Base-by-base conservation (phyloP, 208 protist species). In the Trypanosoma brucei region DNA sequence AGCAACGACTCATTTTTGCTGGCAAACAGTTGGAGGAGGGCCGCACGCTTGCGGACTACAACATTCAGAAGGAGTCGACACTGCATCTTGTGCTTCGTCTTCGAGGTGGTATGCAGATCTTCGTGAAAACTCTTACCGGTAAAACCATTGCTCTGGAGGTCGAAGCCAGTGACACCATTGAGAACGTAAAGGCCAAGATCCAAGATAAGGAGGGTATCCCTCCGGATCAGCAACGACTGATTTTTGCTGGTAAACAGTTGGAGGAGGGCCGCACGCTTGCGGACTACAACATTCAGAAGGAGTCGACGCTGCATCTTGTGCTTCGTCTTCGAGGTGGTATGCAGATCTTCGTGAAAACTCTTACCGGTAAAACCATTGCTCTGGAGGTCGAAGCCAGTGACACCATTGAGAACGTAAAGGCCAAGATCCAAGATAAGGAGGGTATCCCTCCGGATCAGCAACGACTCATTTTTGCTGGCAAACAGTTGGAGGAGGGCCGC, bases 261-360 rank as follows among this genome's bases (percentile, higher is more conserved):
- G 97, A 99, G 86, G 97, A 99, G 74, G 97, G 93, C 83, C 92
- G 97, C 70, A 98, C 97, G 59, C 88, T 99, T 7, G 81, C 91
- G 48, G 98, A 99, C 89, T 99, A 99, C 96, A 98, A 98, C 91
- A 98, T 99, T 83, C 97, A 99, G 89, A 99, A 99, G 91, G 98
- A 99, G 85, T 98, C 97, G 35, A 99, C 98, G 58, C 94, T 99
- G 44, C 97, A 99, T 84, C 86, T 99, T 8, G 98, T 99, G 55
- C 88, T 99, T 7, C 83, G 97, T 67, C 86, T 99, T 57, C 88
- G 64, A 33, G 64, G 64, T 51, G 64, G 64, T 46, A 97, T 97
- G 92, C 92, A 97, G 69, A 97, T 98, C 62, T 98, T 97, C 63
- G 83, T 97, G 13, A 97, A 97, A 72, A 97, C 94, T 30, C 77